A percentile compares a stretch with the other conserved stretches of the same genome.
phyloP scores from a whole-genome alignment of 352 stramenopile species.

The Phytophthora sojae region DNA sequence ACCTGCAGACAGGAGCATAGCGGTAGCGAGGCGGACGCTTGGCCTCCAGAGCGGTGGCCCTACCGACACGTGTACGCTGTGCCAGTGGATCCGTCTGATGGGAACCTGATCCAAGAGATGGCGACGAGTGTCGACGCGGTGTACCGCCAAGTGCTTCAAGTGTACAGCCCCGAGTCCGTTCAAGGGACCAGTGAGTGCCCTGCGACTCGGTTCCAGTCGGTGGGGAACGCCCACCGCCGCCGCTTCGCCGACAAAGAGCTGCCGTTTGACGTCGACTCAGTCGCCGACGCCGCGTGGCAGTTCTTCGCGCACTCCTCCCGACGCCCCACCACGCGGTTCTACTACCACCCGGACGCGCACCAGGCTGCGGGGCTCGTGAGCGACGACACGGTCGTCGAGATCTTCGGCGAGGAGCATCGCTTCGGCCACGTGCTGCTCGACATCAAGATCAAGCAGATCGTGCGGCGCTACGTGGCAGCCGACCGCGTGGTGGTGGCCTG shows the following conservation, averaged over 20 bases:
- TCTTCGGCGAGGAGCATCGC: conserved; percentile 60
- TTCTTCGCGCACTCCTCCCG: conserved; percentile 44
- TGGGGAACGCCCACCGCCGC: conserved; percentile 24
- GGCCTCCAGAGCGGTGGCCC: conserved; percentile 12
- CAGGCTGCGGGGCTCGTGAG: conserved; percentile 19
- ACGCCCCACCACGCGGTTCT: conserved; percentile 41
- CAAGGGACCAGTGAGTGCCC: neutral
- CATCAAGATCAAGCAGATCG: conserved; percentile 56
- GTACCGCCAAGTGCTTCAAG: conserved; percentile 44
- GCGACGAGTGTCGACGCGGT: conserved; percentile 34
- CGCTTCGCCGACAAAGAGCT: conserved; percentile 50
- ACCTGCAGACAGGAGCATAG: neutral
- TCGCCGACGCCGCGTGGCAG: conserved; percentile 46
- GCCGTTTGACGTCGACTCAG: conserved; percentile 43
- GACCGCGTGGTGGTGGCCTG: conserved; percentile 54
- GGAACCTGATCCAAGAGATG: conserved; percentile 34
- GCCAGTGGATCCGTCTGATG: conserved; percentile 25
- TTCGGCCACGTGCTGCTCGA: conserved; percentile 46
- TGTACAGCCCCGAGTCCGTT: conserved; percentile 12
- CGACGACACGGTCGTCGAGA: conserved; percentile 68
- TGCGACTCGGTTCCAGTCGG: neutral
- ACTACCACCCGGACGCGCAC: conserved; percentile 34
- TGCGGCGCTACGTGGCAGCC: conserved; percentile 48
- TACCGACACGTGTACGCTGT: conserved; percentile 35
- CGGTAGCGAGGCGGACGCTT: neutral